These are phyloP conservation scores for Closterium sp. DNA, from an alignment of 139 green algal species.

Conservation along the genomic window DNA sequence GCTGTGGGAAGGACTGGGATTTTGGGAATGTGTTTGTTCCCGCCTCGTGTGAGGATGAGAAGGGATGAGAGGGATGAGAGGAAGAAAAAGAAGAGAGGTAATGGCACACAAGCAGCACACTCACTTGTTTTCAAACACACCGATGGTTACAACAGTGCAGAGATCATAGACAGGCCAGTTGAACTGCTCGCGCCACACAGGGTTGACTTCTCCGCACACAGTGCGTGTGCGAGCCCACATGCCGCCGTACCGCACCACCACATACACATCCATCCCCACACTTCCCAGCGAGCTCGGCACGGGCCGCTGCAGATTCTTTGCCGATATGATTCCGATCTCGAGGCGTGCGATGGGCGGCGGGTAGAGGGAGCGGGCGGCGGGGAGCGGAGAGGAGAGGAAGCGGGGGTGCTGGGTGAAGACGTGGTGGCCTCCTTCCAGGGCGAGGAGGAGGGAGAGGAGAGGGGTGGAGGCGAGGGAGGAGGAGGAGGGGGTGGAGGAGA, in stretches of 20 bases:
- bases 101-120: not conserved
- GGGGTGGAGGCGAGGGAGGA: not conserved
- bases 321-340: constrained; percentile 2
- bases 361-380: not conserved
- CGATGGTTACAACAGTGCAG: constrained; percentile 45
- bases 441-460: not conserved
- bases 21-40: no score
- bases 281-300: not conserved
- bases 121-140: constrained; percentile 38
- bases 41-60: no score
- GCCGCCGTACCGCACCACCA: constrained; percentile 33
- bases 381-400: not conserved
- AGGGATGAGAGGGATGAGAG: no score
- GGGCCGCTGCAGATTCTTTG: not conserved
- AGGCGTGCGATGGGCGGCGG: not conserved
- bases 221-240: constrained; percentile 37
- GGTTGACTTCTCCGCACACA: constrained; percentile 13
- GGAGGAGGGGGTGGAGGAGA: not conserved
- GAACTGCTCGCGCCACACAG: constrained; percentile 47
- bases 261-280: constrained; percentile 23
- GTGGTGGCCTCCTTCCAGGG: not conserved
- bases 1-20: no score
- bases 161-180: constrained; percentile 38
- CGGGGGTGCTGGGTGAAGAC: not conserved
- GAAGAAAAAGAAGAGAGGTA: no score